Evolutionary conservation across 345 rosid genomes (phyloP), one percentile per base, ranked within the genome.

Genomic region (Murraya koenigii): DNA sequence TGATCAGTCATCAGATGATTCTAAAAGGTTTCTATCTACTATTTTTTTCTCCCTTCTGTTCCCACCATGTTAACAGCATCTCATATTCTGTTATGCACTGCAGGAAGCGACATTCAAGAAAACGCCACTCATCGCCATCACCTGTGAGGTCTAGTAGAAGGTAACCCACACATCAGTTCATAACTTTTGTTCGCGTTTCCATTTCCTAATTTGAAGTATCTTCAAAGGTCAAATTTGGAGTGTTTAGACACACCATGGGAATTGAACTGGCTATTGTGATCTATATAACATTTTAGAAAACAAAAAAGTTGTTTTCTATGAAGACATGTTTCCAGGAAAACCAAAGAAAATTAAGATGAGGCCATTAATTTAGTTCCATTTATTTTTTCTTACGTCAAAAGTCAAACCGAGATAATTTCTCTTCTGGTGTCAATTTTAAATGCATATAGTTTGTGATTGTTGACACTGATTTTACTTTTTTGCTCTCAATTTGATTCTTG

Each of bases 61-160:
- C 70, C 19, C 10, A 47, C 22, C 32, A 33, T 75, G 60, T 55
- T 30, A 44, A 79, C n/a, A 63, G 69, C 71, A 68, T 70, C 78
- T 83, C 65, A 73, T 78, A 72, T 82, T 75, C 69, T 70, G 47
- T 70, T 77, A 66, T 78, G 26, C 71, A 35, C 63, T 79, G 71
- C 89, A 94, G 99, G 90, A 91, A 88, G 88, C 74, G 66, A 22
- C 86, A 70, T 61, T 87, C 97, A 61, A 88, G 90, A 80, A 89
- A 86, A 79, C 88, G 71, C 41, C 80, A 84, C 41, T 84, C 80
- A 64, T 90, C 97, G 65, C 97, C 97, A 79, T 97, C 97, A 59
- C 92, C 98, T 8, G 88, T 38, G 82, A 94, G 92, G 82, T 90
- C 99, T 41, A 89, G 87, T 66, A 91, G 86, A 86, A 94, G 99